phyloP scores from a whole-genome alignment of 2,329 filamentous ascomycete species.

The Claviceps spartinae region DNA sequence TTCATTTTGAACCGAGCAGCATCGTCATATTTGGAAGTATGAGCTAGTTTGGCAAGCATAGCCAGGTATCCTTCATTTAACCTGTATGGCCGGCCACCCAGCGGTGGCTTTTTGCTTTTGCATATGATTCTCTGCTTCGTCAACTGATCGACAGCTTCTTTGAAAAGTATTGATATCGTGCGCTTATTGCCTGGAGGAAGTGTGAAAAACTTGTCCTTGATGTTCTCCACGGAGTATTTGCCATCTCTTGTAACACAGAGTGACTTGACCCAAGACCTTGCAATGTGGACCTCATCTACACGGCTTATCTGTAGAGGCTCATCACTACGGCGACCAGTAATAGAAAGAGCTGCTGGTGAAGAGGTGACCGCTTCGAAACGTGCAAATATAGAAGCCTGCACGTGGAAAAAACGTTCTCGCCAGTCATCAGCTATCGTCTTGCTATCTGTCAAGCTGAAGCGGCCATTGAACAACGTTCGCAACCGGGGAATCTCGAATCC shows the following conservation, averaged over 20 bases:
- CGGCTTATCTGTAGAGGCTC: conserved; percentile 5
- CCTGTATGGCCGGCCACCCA: conserved; percentile 47
- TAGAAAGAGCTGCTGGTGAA: conserved; percentile 28
- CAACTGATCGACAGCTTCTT: conserved; percentile 34
- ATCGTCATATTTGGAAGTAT: conserved; percentile 39
- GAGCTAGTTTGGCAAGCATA: conserved; percentile 42
- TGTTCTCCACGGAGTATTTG: conserved; percentile 32
- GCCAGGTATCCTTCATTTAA: conserved; percentile 46
- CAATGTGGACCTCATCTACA: conserved; percentile 25
- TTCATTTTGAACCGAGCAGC: conserved; percentile 45
- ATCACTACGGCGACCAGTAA: conserved; percentile 7
- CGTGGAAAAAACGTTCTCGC: conserved; percentile 44
- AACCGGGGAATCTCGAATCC: conserved; percentile 35
- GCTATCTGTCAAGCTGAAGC: conserved; percentile 27
- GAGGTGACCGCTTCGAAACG: conserved; percentile 42
- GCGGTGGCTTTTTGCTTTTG: conserved; percentile 43
- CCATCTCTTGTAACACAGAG: conserved; percentile 39
- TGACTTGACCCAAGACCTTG: conserved; percentile 46
- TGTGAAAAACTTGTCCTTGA: conserved; percentile 37
- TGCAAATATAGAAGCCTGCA: conserved; percentile 39
- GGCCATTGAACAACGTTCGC: conserved; percentile 28
- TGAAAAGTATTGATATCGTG: conserved; percentile 30
- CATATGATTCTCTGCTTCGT: conserved; percentile 41
- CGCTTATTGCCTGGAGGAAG: conserved; percentile 28
- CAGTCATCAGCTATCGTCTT: conserved; percentile 26